These are phyloP conservation scores for Fraxinus pennsylvanica DNA, from an alignment of 257 asterid species.

Conservation along the genomic window DNA sequence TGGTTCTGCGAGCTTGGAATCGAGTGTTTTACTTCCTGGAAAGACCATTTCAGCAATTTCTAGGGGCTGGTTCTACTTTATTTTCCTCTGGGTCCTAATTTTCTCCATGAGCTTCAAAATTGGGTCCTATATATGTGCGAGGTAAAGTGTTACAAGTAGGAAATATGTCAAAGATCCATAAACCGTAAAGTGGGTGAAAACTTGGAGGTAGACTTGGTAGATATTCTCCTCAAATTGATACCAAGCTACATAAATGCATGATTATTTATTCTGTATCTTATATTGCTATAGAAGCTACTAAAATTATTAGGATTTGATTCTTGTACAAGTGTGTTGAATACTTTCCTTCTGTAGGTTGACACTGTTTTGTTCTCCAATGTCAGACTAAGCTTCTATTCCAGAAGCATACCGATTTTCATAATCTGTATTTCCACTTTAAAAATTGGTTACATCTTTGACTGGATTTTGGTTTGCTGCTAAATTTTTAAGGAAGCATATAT, in stretches of 20 bases:
- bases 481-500: no score
- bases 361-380: neutral
- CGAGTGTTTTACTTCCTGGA: constrained; percentile 53
- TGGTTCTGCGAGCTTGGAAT: constrained; percentile 53
- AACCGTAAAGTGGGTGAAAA: neutral
- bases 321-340: neutral
- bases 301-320: neutral
- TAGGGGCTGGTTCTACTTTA: constrained; percentile 53
- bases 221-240: neutral
- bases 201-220: constrained; percentile 3
- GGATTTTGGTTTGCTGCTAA: no score
- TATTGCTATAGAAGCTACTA: neutral
- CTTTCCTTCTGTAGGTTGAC: neutral
- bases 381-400: neutral
- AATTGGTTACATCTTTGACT: neutral
- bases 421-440: neutral
- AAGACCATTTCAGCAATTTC: constrained; percentile 44
- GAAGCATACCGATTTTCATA: neutral
- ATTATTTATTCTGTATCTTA: neutral
- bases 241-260: neutral
- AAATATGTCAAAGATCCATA: constrained; percentile 7
- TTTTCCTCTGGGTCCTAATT: constrained; percentile 57
- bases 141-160: constrained; percentile 16
- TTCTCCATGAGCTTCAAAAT: constrained; percentile 66
- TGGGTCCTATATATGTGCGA: constrained; percentile 53